phyloP scores from a whole-genome alignment of 495 filamentous ascomycete genomes.

The Talaromyces wortmannii region DNA sequence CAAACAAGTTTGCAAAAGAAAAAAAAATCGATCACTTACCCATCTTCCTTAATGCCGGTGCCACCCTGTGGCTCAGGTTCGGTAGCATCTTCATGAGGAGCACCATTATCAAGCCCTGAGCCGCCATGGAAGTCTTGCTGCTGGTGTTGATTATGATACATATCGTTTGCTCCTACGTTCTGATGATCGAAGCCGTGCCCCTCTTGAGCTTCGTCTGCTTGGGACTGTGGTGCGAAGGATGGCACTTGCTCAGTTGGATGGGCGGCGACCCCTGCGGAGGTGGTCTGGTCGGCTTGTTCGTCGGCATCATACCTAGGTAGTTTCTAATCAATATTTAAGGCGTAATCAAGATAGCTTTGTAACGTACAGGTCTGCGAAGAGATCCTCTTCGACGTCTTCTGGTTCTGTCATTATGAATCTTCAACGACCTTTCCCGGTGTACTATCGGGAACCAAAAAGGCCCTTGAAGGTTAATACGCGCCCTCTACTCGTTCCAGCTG shows the following conservation, averaged over 20 bases:
- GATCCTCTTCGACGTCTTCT: constrained; percentile 92
- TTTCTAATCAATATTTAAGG: too few species aligned
- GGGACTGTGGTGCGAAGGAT: constrained; percentile 11
- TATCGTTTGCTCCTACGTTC: constrained; percentile 32
- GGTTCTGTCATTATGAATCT: constrained; percentile 64
- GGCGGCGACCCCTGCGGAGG: constrained; percentile 23
- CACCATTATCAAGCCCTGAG: background rate
- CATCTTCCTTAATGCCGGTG: constrained; percentile 92
- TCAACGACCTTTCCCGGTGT: background rate
- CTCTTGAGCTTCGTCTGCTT: constrained; percentile 14
- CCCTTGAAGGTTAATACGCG: background rate
- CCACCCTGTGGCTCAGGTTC: constrained; percentile 30
- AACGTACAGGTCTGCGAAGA: constrained; percentile 94
- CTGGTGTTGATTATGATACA: constrained; percentile 30
- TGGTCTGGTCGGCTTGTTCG: constrained; percentile 44
- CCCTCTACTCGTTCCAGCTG: too few species aligned
- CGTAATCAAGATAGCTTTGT: background rate
- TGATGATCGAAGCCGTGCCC: constrained; percentile 23
- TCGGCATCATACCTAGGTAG: constrained; percentile 77
- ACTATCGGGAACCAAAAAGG: background rate
- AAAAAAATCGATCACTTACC: constrained; percentile 63
- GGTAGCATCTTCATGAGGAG: constrained; percentile 1
- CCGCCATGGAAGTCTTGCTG: constrained; percentile 33
- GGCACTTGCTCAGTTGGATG: constrained; percentile 18
- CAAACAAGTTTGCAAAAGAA: constrained; percentile 14